phyloP scores from a whole-genome alignment of 2,329 filamentous ascomycete species.

The Alternaria consortialis region DNA sequence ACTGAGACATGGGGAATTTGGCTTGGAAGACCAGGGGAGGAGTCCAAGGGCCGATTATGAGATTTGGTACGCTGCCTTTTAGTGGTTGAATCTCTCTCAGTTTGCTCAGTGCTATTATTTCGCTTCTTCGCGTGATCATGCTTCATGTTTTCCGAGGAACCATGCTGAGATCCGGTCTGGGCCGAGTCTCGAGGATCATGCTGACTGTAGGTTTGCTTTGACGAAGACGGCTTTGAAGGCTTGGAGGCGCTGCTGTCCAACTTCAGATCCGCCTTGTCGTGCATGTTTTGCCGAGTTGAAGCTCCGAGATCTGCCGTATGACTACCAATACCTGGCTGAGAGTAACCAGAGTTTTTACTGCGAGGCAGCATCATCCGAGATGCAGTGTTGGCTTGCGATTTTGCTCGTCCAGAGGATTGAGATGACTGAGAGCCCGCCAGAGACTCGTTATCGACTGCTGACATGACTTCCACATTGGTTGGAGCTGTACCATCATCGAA shows the following conservation, averaged over 20 bases:
- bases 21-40: background rate
- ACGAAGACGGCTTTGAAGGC: background rate
- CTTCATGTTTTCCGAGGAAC: background rate
- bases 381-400: slow-evolving; percentile 44
- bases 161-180: background rate
- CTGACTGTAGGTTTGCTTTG: slow-evolving; percentile 9
- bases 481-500: background rate
- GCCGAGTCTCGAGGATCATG: background rate
- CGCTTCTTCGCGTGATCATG: slow-evolving; percentile 18
- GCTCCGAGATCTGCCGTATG: background rate
- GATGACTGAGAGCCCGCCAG: slow-evolving; percentile 14
- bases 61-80: slow-evolving; percentile 23
- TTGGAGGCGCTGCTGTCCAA: background rate
- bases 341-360: background rate
- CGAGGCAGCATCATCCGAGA: slow-evolving; percentile 39
- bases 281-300: background rate
- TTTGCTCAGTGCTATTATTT: slow-evolving; percentile 9
- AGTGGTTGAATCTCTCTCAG: background rate
- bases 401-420: slow-evolving; percentile 30
- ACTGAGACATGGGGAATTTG: background rate
- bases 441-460: background rate
- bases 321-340: background rate
- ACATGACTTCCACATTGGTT: background rate
- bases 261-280: background rate
- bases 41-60: background rate